Evolutionary conservation across 2,329 filamentous ascomycete species (phyloP), one percentile per base, ranked within the genome.

Genomic region (Sclerotinia sclerotiorum): DNA sequence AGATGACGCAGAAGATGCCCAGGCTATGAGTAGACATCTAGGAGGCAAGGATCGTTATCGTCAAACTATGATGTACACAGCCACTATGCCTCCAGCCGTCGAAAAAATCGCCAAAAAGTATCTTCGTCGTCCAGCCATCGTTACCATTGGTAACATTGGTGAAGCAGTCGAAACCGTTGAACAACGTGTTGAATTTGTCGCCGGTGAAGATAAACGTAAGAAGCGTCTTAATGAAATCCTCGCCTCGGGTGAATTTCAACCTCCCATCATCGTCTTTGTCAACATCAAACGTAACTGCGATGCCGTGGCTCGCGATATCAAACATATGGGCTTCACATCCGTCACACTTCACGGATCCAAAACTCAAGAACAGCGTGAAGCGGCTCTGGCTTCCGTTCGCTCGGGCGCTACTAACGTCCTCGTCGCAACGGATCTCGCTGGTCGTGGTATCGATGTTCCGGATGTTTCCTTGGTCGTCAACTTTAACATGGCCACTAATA

Each of bases 61-160:
- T 69, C 94, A 99, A 80, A 99, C 95, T 0, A 99, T 99, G 95
- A 99, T 99, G 95, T 99, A 98, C 87, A 98, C 95, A 72, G 95
- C 95, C 65, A 99, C 95, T 39, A 99, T 99, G 95, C 94, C 95
- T 1, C 82, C 91, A 0, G 88, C 91, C 0, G 92, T 99, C 21
- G 95, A 99, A 78, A 91, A 92, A 71, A 98, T 99, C 72, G 95
- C 95, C n/a, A 90, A 94, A 75, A 97, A 97, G 78, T 99, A 99
- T 77, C 87, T 98, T 21, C 91, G 94, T 0, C 88, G 95, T 17
- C 95, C 95, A 0, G 95, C 95, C 27, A 95, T 94, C 63, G 93
- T 97, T 51, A 97, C 91, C 0, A 98, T 99, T 72, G 95, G 95
- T 72, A 97, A 96, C 76, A 88, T 89, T 1, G 95, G 95, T 75